Evolutionary conservation across 2,329 filamentous ascomycete genomes (phyloP).

Genomic region (Exophiala spinifera): DNA sequence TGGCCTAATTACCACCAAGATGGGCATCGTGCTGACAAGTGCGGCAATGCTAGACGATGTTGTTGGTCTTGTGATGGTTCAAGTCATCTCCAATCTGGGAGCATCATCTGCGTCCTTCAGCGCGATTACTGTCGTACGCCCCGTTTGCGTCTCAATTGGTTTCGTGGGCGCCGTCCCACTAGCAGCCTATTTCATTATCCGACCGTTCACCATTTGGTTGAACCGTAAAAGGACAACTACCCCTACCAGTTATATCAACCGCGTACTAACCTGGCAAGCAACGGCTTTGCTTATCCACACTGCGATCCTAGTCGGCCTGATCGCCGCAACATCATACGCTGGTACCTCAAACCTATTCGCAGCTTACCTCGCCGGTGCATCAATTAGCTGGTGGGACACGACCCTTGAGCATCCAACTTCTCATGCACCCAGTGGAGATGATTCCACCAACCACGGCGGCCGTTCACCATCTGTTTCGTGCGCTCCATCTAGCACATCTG

Average conservation of each 20-base stretch:
- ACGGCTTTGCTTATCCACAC: constrained; percentile 42
- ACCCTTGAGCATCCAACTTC: neutral
- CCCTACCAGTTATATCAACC: too few species aligned
- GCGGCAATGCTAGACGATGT: constrained; percentile 83
- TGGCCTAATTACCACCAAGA: constrained; percentile 50
- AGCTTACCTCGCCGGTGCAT: constrained; percentile 55
- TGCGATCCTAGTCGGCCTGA: constrained; percentile 45
- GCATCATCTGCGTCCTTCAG: constrained; percentile 33
- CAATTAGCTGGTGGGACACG: constrained; percentile 50
- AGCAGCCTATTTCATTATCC: constrained; percentile 29
- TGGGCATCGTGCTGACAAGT: constrained; percentile 63
- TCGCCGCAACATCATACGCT: constrained; percentile 51
- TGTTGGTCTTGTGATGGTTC: constrained; percentile 67
- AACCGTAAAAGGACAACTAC: neutral
- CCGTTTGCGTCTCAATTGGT: constrained; percentile 49
- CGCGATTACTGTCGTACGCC: constrained; percentile 47
- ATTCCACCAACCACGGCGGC: constrained; percentile 1
- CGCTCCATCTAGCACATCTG: constrained; percentile 14
- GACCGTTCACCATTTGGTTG: constrained; percentile 12
- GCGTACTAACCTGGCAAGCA: neutral
- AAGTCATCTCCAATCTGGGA: constrained; percentile 68
- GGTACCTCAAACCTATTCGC: constrained; percentile 57
- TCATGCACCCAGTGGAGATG: neutral
- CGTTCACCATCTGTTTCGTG: too few species aligned
- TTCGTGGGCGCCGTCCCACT: constrained; percentile 33